Evolutionary conservation across 305 asterid species (phyloP), one percentile per base, ranked within the genome.

Genomic region (Coffea humblotiana): DNA sequence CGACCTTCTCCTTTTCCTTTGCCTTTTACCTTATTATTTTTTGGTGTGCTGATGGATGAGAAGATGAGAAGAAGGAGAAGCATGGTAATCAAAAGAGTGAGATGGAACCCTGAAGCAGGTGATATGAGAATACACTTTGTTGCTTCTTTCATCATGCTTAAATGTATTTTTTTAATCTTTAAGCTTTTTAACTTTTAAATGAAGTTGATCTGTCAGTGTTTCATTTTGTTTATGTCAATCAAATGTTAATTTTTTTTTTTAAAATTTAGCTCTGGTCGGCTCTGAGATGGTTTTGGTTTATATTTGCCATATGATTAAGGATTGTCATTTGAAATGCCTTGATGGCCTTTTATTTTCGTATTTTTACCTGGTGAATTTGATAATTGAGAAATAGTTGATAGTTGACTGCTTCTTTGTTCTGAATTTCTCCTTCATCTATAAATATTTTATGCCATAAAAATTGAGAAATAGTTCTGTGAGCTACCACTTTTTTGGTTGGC

Each of bases 81-180:
- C 87, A 40, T 52, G 80, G 76, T 52, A 73, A 73, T 37, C 48
- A 93, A 90, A 89, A 89, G 84, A 86, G 81, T 89, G 79, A 83
- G 79, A 61, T 93, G 94, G 98, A 88, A 82, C 71, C 87, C 82
- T 52, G 89, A 83, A 18, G 45, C 85, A 83, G 92, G 97, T 91
- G 16, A 60, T 43, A 74, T 21, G 13, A 25, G 75, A 40, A 37
- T 37, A 35, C 35, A 51, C 16, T 63, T 61, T 69, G 56, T 70
- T 71, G 49, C 78, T 74, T 58, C 43, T 64, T 35, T 60, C 47
- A 32, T 72, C 72, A n/a, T 65, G 47, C 77, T 80, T 72, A 56
- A 40, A 10, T 10, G 18, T 71, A 43, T 48, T 32, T 29, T 29
- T 79, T 0, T 15, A 66, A 16, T 25, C n/a, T 72, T 54, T 45